These are phyloP conservation scores for Neonectria hederae DNA, from an alignment of 2,329 filamentous ascomycete genomes.

Conservation along the genomic window DNA sequence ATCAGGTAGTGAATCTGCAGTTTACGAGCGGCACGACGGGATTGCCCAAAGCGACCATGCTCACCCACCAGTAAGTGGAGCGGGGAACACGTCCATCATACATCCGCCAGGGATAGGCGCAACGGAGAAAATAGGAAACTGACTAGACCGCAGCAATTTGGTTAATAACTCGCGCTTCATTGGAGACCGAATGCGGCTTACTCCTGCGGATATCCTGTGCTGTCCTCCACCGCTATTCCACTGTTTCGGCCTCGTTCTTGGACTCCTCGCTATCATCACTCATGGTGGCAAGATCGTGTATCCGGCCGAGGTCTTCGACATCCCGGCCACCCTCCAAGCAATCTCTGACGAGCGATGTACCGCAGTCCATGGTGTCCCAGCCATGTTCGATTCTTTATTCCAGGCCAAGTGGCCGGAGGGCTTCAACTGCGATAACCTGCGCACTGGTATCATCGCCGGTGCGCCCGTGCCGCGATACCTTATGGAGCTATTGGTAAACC, in stretches of 20 bases:
- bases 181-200: constrained; percentile 78
- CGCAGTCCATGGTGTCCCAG: constrained; percentile 81
- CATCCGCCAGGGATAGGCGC: background rate
- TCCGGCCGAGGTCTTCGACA: constrained; percentile 78
- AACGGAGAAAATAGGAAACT: constrained; percentile 13
- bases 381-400: constrained; percentile 80
- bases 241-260: constrained; percentile 84
- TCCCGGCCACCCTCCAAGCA: constrained; percentile 70
- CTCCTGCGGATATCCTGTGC: constrained; percentile 73
- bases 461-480: constrained; percentile 79
- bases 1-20: constrained; percentile 77
- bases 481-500: constrained; percentile 76
- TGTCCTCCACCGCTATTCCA: constrained; percentile 88
- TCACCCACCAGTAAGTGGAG: constrained; percentile 70
- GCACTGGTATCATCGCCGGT: constrained; percentile 83
- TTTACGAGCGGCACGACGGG: constrained; percentile 82
- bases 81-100: background rate
- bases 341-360: constrained; percentile 76
- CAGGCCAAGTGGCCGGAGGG: constrained; percentile 54
- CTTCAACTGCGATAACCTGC: constrained; percentile 62
- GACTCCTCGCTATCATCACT: constrained; percentile 75
- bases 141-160: constrained; percentile 56
- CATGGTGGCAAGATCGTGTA: constrained; percentile 82
- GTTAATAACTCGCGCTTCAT: constrained; percentile 76
- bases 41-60: constrained; percentile 77